Evolutionary conservation across 805 yeast species (phyloP), one percentile per base, ranked within the genome.

Genomic region (Candida vaughaniae): DNA sequence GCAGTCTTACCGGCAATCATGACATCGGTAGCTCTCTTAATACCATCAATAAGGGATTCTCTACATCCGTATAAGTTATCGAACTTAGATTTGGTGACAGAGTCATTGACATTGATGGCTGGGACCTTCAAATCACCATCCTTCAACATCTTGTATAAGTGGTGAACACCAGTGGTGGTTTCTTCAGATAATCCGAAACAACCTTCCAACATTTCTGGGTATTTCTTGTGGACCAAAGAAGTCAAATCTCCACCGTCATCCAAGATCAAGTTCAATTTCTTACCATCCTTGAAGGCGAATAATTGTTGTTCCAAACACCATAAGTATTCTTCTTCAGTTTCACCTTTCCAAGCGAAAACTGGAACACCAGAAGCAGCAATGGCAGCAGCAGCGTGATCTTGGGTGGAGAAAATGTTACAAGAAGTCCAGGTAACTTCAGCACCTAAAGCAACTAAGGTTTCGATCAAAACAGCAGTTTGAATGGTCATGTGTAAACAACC

Each of bases 231-330:
- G 50, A 93, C 98, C 48, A 91, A 79, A 51, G 95, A 74, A 66
- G 99, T 91, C 69, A 91, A 82, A 69, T 91, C 99, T 67, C 99
- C 99, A 84, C 99, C 99, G 63, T 91, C 99, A 66, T 91, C 99
- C 66, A 91, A 81, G 69, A 91, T 93, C 75, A 91, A 78, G 87
- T 91, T 91, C 70, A 91, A 85, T 73, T 86, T 85, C 78, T 85
- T 80, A 69, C 78, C 82, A 71, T 90, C 96, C 78, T 91, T 91
- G 91, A 91, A 91, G 48, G 98, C 86, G 62, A 85, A 89, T 70
- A 91, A 83, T 79, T 93, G 98, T 78, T 91, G 98, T 78, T 93
- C 97, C 58, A 91, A 87, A 81, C 99, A 91, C 99, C 99, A 91
- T 64, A 80, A 65, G 82, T 91, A 93, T 78, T 91, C 99, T 78